Conservation (phyloP, 257 asterid genomes). For the Henckelia pumila region DNA sequence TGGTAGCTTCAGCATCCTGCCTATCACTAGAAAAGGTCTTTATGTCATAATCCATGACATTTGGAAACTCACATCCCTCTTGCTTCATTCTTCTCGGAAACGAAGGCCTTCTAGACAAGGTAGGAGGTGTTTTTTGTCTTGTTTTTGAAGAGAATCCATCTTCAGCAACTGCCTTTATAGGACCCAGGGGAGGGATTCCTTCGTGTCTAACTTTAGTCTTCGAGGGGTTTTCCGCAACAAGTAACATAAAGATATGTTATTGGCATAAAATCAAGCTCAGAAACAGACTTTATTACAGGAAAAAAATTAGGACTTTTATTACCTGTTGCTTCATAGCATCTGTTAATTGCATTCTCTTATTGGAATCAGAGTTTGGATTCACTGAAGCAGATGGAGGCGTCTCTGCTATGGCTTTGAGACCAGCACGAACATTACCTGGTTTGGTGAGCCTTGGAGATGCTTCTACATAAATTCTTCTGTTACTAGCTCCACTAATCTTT, state of each 20-base stretch:
- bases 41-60: conserved; percentile 26
- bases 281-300: conserved; percentile 3
- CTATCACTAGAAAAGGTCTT: conserved; percentile 35
- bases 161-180: conserved; percentile 44
- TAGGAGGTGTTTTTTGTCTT: conserved; percentile 68
- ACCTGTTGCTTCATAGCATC: conserved; percentile 81
- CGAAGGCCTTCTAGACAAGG: conserved; percentile 45
- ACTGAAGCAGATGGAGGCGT: conserved; percentile 34
- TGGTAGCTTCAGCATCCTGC: conserved; percentile 36
- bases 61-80: conserved; percentile 42
- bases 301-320: conserved; percentile 16
- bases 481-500: conserved; percentile 35
- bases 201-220: conserved; percentile 70
- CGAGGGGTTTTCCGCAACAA: conserved; percentile 54
- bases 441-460: conserved; percentile 58
- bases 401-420: conserved; percentile 46
- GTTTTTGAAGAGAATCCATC: conserved; percentile 48
- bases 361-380: conserved; percentile 44
- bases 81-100: conserved; percentile 52
- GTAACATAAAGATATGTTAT: conserved; percentile 40
- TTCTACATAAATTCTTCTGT: conserved; percentile 44
- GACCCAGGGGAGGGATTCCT: conserved; percentile 51
- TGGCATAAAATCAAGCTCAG: conserved; percentile 16
- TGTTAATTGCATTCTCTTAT: conserved; percentile 43
- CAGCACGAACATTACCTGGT: conserved; percentile 34